Percentiles rank a stretch among this genome's conserved stretches.
Evolutionary conservation across 352 stramenopile genomes (phyloP).

Genomic region (Pythium dissimile): DNA sequence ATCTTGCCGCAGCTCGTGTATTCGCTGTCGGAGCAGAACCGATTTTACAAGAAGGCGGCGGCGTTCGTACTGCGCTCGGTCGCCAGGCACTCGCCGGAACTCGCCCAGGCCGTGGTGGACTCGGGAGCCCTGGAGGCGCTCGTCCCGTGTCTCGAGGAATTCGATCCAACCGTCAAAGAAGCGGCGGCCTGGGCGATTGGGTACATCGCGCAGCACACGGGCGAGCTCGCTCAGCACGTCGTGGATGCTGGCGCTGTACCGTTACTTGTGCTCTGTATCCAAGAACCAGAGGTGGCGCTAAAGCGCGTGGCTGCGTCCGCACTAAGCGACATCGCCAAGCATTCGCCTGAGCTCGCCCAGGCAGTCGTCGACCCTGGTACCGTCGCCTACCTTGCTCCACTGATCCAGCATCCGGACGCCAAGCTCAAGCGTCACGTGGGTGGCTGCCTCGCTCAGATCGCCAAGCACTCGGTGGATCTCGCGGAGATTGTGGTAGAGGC

Average conservation of each 20-base stretch:
- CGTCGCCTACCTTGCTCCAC: constrained; percentile 90
- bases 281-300: constrained; percentile 94
- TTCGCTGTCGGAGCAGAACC: constrained; percentile 93
- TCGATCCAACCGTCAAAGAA: constrained; percentile 95
- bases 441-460: constrained; percentile 92
- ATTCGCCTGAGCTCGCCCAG: constrained; percentile 93
- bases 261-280: constrained; percentile 93
- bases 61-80: constrained; percentile 93
- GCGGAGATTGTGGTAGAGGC: constrained; percentile 95
- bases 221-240: constrained; percentile 91
- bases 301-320: constrained; percentile 93
- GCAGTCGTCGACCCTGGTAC: constrained; percentile 91
- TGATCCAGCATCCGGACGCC: constrained; percentile 93
- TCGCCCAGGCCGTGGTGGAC: constrained; percentile 93
- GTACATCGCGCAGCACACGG: constrained; percentile 94
- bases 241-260: constrained; percentile 92
- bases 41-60: constrained; percentile 95
- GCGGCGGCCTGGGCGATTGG: constrained; percentile 93
- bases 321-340: constrained; percentile 93
- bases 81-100: constrained; percentile 93
- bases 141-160: constrained; percentile 93
- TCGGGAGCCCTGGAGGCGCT: constrained; percentile 90
- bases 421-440: constrained; percentile 93
- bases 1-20: constrained; percentile 97
- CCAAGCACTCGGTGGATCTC: constrained; percentile 95